Percentiles rank a stretch among this genome's conserved stretches.
Conservation (phyloP, 495 filamentous ascomycete species). For the Pseudevernia furfuracea region DNA sequence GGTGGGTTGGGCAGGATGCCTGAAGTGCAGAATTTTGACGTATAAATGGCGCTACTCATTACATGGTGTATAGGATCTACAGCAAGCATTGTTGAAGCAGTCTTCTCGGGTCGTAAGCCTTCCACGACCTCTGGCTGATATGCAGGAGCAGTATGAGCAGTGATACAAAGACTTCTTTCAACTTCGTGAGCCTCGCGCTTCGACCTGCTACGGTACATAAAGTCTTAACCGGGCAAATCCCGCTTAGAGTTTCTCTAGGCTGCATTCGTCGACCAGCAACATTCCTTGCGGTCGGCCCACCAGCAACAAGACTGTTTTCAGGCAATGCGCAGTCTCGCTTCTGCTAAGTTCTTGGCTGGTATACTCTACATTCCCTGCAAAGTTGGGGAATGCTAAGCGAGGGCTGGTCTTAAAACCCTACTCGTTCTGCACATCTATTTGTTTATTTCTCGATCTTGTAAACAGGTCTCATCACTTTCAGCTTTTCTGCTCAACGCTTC, state of each 20-base stretch:
- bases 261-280: not conserved
- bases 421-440: slow-evolving; percentile 11
- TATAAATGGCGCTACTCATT: slow-evolving; percentile 12
- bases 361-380: slow-evolving; percentile 11
- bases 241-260: slow-evolving; percentile 8
- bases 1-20: slow-evolving; percentile 45
- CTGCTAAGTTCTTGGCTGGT: not conserved
- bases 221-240: not conserved
- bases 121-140: not conserved
- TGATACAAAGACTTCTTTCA: slow-evolving; percentile 3
- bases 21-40: slow-evolving; percentile 44
- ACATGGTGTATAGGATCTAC: not conserved
- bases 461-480: not conserved
- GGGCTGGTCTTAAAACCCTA: slow-evolving; percentile 1
- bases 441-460: slow-evolving; percentile 1
- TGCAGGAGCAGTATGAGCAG: not conserved
- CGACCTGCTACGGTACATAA: not conserved
- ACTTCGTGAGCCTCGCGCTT: not conserved
- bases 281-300: not conserved
- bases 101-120: not conserved
- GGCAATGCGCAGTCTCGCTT: not conserved
- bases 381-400: slow-evolving; percentile 15
- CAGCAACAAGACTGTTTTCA: slow-evolving; percentile 7
- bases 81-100: not conserved
- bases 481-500: not conserved